phyloP scores from a whole-genome alignment of 768 basidiomycete species.

The Daedaleopsis sinensis region DNA sequence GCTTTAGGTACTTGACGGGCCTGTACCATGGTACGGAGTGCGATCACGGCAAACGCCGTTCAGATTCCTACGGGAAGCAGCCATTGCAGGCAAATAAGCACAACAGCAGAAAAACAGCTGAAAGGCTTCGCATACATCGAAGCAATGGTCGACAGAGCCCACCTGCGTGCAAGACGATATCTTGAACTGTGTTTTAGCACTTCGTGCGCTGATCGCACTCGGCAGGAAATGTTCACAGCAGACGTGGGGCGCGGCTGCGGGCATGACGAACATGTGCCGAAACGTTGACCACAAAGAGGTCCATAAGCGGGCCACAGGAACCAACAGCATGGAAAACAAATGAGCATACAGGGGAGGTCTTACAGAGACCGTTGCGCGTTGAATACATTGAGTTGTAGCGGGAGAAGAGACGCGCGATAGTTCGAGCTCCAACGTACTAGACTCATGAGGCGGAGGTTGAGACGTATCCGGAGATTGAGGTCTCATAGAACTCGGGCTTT shows the following conservation, averaged over 20 bases:
- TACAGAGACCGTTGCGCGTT: not conserved
- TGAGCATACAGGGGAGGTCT: not conserved
- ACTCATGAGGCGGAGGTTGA: not conserved
- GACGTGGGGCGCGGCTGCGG: not conserved
- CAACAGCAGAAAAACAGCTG: slow-evolving; percentile 4
- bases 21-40: slow-evolving; percentile 8
- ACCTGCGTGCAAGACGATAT: not conserved
- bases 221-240: not conserved
- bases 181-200: not conserved
- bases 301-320: not conserved
- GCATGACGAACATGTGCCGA: not conserved
- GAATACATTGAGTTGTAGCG: not conserved
- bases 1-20: slow-evolving; percentile 12
- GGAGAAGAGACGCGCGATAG: not conserved
- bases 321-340: not conserved
- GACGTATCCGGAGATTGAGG: not conserved
- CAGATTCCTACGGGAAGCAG: slow-evolving; percentile 18
- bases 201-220: not conserved
- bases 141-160: slow-evolving; percentile 1
- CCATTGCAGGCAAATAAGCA: slow-evolving; percentile 19
- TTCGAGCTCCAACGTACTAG: not conserved
- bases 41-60: slow-evolving; percentile 16
- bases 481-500: slow-evolving; percentile 56
- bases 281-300: not conserved
- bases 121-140: slow-evolving; percentile 9